Percentiles rank a stretch among this genome's conserved stretches.
Evolutionary conservation across 768 basidiomycete genomes (phyloP).

Genomic region (Lentinula detonsa): DNA sequence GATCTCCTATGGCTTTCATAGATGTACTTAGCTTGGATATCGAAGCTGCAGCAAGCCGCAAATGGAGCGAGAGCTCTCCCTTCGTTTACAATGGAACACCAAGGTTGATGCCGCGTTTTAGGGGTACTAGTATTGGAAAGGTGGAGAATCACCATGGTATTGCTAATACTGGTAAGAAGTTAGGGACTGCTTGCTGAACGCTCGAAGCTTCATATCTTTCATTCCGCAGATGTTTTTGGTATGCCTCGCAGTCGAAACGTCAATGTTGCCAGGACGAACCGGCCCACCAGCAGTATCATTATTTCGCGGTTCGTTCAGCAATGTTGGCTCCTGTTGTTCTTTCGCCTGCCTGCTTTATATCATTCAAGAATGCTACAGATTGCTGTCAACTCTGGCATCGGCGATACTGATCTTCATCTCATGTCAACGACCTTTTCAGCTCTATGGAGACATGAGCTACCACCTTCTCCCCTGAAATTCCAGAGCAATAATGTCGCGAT

Average conservation of each 20-base stretch:
- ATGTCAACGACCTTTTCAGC: neutral
- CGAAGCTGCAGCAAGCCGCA: neutral
- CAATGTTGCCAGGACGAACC: neutral
- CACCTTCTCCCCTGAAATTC: neutral
- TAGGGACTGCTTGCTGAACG: neutral
- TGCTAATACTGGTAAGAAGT: neutral
- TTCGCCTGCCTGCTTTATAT: conserved; percentile 2
- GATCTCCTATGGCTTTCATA: neutral
- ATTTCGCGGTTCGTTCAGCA: neutral
- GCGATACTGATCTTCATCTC: neutral
- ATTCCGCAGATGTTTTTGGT: neutral
- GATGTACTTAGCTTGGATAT: neutral
- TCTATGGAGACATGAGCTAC: neutral
- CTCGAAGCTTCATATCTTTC: neutral
- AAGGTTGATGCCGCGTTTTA: neutral
- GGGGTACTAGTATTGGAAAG: neutral
- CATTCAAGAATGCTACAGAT: neutral
- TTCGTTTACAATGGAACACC: neutral
- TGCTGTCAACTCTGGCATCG: neutral
- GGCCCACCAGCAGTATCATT: neutral
- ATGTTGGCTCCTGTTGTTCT: neutral
- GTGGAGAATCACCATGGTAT: neutral
- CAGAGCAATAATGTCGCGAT: neutral
- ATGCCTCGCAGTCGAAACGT: neutral
- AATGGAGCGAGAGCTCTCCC: neutral